Evolutionary conservation across 495 filamentous ascomycete species (phyloP).

Genomic region (Penicillium mononematosum): DNA sequence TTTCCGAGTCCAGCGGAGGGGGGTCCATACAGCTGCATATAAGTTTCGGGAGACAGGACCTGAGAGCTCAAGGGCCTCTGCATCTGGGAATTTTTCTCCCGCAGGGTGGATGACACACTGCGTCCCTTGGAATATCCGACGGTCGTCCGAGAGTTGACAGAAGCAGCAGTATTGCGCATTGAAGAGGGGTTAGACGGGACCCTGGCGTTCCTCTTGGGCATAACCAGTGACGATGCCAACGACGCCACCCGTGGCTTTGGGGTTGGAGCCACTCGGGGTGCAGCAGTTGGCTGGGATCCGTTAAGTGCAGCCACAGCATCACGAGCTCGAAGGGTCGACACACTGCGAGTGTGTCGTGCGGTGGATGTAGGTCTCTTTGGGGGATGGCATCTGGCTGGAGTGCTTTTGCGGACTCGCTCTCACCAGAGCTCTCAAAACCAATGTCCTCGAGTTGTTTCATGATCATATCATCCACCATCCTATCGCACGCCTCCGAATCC

Average conservation of each 20-base stretch:
- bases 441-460: constrained; percentile 59
- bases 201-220: constrained; percentile 41
- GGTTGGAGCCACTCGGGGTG: constrained; percentile 39
- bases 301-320: constrained; percentile 58
- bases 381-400: constrained; percentile 18
- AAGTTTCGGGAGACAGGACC: constrained; percentile 43
- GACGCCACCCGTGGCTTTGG: constrained; percentile 41
- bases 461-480: constrained; percentile 59
- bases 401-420: constrained; percentile 26
- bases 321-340: constrained; percentile 50
- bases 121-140: constrained; percentile 80
- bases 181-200: constrained; percentile 48
- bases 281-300: constrained; percentile 33
- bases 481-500: constrained; percentile 42
- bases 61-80: constrained; percentile 24
- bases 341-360: constrained; percentile 25
- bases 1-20: constrained; percentile 44
- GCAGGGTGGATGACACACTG: constrained; percentile 53
- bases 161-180: constrained; percentile 60
- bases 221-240: constrained; percentile 35
- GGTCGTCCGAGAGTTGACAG: constrained; percentile 68
- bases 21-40: constrained; percentile 43
- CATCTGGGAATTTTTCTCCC: constrained; percentile 24
- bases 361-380: constrained; percentile 31
- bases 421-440: constrained; percentile 46